These are phyloP conservation scores for Tricholoma matsutake DNA, from an alignment of 768 basidiomycete species.

Conservation along the genomic window DNA sequence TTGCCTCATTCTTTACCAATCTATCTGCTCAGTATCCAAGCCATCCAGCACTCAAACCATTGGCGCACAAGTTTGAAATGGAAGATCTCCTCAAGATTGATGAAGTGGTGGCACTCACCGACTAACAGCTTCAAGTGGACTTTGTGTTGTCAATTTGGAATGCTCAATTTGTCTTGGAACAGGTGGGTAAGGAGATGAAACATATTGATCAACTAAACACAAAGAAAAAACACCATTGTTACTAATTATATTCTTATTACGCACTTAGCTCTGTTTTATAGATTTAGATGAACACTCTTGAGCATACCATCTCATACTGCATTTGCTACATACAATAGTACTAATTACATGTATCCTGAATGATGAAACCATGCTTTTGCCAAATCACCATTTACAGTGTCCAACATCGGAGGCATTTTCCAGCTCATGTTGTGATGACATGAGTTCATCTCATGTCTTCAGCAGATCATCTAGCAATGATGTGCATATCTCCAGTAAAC, in stretches of 20 bases:
- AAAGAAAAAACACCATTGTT: not conserved
- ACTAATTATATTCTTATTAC: too few species aligned
- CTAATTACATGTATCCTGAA: not conserved
- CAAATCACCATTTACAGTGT: not conserved
- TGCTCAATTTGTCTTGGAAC: not conserved
- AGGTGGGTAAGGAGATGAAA: not conserved
- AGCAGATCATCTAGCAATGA: too few species aligned
- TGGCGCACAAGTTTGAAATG: not conserved
- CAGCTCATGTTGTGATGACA: too few species aligned
- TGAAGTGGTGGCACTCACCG: not conserved
- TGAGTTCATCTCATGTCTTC: too few species aligned
- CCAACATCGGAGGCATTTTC: too few species aligned
- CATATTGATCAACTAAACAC: not conserved
- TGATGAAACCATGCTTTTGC: not conserved
- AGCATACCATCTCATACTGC: too few species aligned
- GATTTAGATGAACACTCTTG: too few species aligned
- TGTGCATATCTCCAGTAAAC: too few species aligned
- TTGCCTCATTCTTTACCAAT: not conserved
- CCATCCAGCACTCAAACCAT: not conserved
- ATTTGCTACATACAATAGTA: not conserved
- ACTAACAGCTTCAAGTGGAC: not conserved
- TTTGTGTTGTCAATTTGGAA: not conserved
- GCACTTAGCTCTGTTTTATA: too few species aligned
- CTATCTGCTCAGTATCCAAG: not conserved
- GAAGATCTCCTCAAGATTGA: not conserved